Evolutionary conservation across 2,329 filamentous ascomycete genomes (phyloP).

Genomic region (Pseudocercospora ulei): DNA sequence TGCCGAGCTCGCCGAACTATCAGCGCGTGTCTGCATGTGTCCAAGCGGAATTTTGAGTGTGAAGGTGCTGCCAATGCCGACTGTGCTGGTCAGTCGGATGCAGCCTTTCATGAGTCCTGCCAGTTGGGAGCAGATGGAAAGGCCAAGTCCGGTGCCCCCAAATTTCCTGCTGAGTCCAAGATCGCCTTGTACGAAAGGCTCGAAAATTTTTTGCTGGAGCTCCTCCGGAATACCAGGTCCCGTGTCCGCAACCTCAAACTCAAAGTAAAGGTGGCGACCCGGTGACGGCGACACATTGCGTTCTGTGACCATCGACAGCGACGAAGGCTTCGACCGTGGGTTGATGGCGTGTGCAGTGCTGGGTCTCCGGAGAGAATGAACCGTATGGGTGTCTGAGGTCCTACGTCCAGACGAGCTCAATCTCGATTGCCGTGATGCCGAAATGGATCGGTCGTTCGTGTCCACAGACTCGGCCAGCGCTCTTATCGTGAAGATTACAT

Average conservation of each 20-base stretch:
- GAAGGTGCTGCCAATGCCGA: constrained; percentile 69
- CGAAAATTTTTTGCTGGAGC: constrained; percentile 75
- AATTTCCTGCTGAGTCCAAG: constrained; percentile 80
- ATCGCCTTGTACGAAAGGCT: constrained; percentile 91
- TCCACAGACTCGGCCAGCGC: constrained; percentile 55
- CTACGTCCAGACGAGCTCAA: constrained; percentile 12
- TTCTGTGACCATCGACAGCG: constrained; percentile 16
- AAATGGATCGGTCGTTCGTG: constrained; percentile 39
- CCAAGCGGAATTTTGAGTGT: constrained; percentile 72
- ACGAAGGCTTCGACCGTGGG: constrained; percentile 35
- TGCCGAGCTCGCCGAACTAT: constrained; percentile 40
- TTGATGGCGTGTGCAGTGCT: constrained; percentile 42
- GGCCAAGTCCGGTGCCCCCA: constrained; percentile 74
- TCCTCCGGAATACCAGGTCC: constrained; percentile 73
- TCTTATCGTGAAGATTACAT: constrained; percentile 64
- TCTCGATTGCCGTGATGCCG: constrained; percentile 27
- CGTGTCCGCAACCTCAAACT: constrained; percentile 81
- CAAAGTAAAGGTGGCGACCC: constrained; percentile 61
- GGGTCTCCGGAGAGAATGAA: constrained; percentile 4
- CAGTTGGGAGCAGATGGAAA: constrained; percentile 83
- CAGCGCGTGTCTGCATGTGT: constrained; percentile 59
- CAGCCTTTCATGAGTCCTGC: constrained; percentile 72
- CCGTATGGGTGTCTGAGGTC: constrained; percentile 6
- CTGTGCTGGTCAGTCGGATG: constrained; percentile 60
- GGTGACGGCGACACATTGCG: constrained; percentile 42